Evolutionary conservation across 345 rosid species (phyloP).

Genomic region (Aurinia saxatilis): DNA sequence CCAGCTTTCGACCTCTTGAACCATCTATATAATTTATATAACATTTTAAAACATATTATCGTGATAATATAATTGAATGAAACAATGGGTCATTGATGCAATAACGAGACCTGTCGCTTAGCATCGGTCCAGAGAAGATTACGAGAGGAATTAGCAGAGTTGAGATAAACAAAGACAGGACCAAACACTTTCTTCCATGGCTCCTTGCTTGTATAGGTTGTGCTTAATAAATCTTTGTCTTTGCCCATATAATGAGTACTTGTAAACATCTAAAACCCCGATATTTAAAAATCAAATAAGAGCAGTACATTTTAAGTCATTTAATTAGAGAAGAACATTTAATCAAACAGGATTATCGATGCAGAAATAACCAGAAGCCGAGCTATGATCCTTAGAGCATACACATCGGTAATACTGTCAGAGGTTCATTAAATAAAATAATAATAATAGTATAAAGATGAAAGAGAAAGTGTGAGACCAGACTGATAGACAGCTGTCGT

Average conservation of each 20-base stretch:
- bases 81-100: background rate
- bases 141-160: slow-evolving; percentile 32
- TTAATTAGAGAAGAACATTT: too few relatives aligned
- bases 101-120: slow-evolving; percentile 47
- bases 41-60: background rate
- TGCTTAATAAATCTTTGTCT: slow-evolving; percentile 48
- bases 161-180: slow-evolving; percentile 71
- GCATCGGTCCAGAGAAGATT: slow-evolving; percentile 70
- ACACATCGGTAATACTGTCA: too few relatives aligned
- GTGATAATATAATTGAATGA: background rate
- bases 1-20: slow-evolving; percentile 51
- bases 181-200: slow-evolving; percentile 85
- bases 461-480: too few relatives aligned
- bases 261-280: slow-evolving; percentile 75
- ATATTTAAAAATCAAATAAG: too few relatives aligned
- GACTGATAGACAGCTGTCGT: too few relatives aligned
- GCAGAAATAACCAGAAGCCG: too few relatives aligned
- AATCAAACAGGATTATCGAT: too few relatives aligned
- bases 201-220: slow-evolving; percentile 39
- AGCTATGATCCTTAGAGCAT: too few relatives aligned
- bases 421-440: too few relatives aligned
- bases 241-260: slow-evolving; percentile 75
- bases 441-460: too few relatives aligned
- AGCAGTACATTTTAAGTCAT: too few relatives aligned
- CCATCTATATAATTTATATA: slow-evolving; percentile 36